Conservation (phyloP, 2,329 filamentous ascomycete species). For the Tolypocladium cylindrosporum region DNA sequence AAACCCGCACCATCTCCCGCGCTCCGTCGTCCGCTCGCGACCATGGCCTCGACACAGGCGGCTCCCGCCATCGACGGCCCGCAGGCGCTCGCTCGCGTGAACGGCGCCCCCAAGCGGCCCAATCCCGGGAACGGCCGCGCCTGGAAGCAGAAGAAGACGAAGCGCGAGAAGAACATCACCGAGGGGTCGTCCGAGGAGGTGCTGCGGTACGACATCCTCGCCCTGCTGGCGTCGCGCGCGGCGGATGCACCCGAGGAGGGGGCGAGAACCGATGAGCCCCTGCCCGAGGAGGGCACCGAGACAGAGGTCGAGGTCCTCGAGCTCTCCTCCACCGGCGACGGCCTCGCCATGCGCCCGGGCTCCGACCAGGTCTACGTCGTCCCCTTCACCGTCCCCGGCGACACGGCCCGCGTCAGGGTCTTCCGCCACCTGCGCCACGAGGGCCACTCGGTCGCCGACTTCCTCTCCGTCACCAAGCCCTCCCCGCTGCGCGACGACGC, state of each 20-base stretch:
- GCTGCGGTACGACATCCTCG: slow-evolving; percentile 51
- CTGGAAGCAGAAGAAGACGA: slow-evolving; percentile 39
- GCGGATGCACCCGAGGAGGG: slow-evolving; percentile 17
- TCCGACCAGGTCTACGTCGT: slow-evolving; percentile 67
- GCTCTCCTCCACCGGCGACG: slow-evolving; percentile 87
- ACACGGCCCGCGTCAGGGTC: slow-evolving; percentile 68
- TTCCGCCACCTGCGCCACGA: slow-evolving; percentile 58
- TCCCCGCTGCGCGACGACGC: slow-evolving; percentile 68
- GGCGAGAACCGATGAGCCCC: slow-evolving; percentile 16
- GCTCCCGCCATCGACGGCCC: background rate
- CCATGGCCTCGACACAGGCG: background rate
- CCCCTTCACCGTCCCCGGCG: slow-evolving; percentile 80
- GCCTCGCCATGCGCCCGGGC: slow-evolving; percentile 62
- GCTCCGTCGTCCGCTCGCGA: background rate
- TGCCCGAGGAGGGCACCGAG: slow-evolving; percentile 62
- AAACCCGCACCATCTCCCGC: background rate
- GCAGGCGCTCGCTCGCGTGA: background rate
- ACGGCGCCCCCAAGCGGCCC: slow-evolving; percentile 1
- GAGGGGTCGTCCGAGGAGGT: slow-evolving; percentile 59
- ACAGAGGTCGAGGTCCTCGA: slow-evolving; percentile 73
- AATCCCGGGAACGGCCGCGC: slow-evolving; percentile 6
- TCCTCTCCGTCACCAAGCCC: slow-evolving; percentile 64
- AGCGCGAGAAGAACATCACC: slow-evolving; percentile 49
- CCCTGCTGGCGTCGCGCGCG: slow-evolving; percentile 36
- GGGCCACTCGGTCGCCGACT: slow-evolving; percentile 70